Percentiles rank a stretch among this genome's conserved stretches.
phyloP scores from a whole-genome alignment of 176 grass and related monocot genomes.

The Oropetium thomaeum region DNA sequence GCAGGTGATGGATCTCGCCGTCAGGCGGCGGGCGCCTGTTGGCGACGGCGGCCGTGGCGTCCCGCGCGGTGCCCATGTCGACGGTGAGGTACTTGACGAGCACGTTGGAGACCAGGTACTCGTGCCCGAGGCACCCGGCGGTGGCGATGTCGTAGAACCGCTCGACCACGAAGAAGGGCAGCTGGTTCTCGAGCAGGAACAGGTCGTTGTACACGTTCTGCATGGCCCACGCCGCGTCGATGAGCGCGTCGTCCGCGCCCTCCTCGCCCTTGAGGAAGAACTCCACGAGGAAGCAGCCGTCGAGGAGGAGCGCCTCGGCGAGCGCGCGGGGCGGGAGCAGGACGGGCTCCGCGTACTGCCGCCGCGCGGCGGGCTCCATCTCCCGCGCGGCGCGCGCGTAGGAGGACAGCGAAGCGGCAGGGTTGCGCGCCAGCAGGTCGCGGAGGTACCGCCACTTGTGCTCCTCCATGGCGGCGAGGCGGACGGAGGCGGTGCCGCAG shows the following conservation, averaged over 20 bases:
- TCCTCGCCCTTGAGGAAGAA: conserved; percentile 53
- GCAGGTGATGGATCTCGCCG: conserved; percentile 49
- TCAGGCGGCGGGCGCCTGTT: not conserved
- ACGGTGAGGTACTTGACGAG: conserved; percentile 46
- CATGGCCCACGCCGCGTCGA: conserved; percentile 29
- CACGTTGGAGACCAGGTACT: conserved; percentile 17
- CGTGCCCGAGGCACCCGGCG: not conserved
- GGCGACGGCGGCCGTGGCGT: too few relatives aligned
- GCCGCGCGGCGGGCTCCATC: conserved; percentile 23
- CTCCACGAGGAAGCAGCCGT: conserved; percentile 58
- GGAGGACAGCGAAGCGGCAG: not conserved
- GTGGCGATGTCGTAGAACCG: conserved; percentile 41
- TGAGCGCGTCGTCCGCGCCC: conserved; percentile 28
- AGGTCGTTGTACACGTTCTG: conserved; percentile 55
- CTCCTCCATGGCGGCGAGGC: conserved; percentile 51
- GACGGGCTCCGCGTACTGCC: conserved; percentile 42
- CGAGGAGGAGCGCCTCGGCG: conserved; percentile 57
- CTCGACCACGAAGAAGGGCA: conserved; percentile 49
- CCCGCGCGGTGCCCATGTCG: not conserved
- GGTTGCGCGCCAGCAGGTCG: conserved; percentile 37
- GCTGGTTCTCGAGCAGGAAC: conserved; percentile 49
- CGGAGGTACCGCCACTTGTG: conserved; percentile 55
- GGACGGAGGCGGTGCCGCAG: conserved; percentile 25
- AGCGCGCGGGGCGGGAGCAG: conserved; percentile 18
- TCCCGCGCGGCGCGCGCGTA: conserved; percentile 31